These are phyloP conservation scores for Pulveroboletus frians DNA, from an alignment of 768 basidiomycete genomes.

Conservation along the genomic window DNA sequence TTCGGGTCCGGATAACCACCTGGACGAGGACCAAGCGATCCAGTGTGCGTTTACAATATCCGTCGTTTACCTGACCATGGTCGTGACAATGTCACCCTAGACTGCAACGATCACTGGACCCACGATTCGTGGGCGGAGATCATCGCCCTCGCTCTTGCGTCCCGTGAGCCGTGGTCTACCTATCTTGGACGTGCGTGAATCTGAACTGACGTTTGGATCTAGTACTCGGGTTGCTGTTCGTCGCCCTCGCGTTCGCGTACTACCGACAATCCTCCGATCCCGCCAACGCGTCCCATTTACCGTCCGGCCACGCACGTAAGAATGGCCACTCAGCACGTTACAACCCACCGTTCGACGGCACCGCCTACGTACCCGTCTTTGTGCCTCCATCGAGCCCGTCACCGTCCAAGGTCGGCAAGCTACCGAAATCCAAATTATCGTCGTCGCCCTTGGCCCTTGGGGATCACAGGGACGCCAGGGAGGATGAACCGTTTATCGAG, in stretches of 20 bases:
- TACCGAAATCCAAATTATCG: constrained; percentile 44
- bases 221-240: constrained; percentile 61
- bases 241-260: constrained; percentile 62
- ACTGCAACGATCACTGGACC: constrained; percentile 56
- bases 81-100: constrained; percentile 39
- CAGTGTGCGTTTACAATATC: constrained; percentile 37
- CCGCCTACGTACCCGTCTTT: constrained; percentile 33
- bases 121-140: constrained; percentile 68
- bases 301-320: constrained; percentile 32
- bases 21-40: constrained; percentile 38
- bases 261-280: constrained; percentile 68
- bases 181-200: not conserved
- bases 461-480: constrained; percentile 31
- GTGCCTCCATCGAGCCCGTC: constrained; percentile 51
- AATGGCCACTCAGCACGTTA: constrained; percentile 48
- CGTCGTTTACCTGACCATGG: not conserved
- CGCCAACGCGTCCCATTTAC: constrained; percentile 45
- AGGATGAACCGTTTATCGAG: constrained; percentile 53
- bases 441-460: constrained; percentile 18
- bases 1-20: constrained; percentile 28
- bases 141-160: constrained; percentile 52
- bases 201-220: not conserved
- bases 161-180: constrained; percentile 39
- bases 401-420: constrained; percentile 40
- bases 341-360: constrained; percentile 48